Evolutionary conservation across 306 rosid species (phyloP), one percentile per base, ranked within the genome.

Genomic region (Dalbergia oliveri): DNA sequence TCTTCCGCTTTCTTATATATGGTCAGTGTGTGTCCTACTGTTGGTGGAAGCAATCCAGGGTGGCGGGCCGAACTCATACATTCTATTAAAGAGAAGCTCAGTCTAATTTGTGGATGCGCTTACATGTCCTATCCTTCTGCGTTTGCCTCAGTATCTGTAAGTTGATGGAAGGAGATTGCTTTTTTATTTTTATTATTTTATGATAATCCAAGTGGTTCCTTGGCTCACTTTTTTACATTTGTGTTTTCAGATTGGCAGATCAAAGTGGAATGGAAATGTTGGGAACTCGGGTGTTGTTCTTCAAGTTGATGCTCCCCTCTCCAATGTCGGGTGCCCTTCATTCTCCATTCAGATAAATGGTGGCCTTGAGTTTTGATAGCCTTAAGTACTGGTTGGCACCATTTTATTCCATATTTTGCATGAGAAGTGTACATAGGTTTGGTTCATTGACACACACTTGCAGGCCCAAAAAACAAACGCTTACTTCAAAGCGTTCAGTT

Each of bases 31-130:
- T 90, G 89, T 67, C 97, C 98, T 69, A 93, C 99, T 35, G 51
- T 96, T 82, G 99, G 99, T 33, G 99, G 97, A 93, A 96, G 92
- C 89, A 93, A 91, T 84, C 99, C 99, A 11, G 98, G 99, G 34
- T 44, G 90, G 83, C 91, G 86, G 78, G 88, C 99, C 0, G 99
- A 93, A 76, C 91, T 96, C 65, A 93, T 93, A 80, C 98, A 90
- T 88, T 90, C 97, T 1, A 79, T 96, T 83, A 88, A 86, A 82
- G 96, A 96, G 88, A 81, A 91, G 66, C 89, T 96, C 58, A 91
- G 79, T 77, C 75, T 96, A 59, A 91, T 93, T 50, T 91, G 89
- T 49, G 99, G 98, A 66, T 93, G 96, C 75, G 69, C 99, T 72
- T 83, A 90, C 76, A 77, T 85, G 72, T 51, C 97, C 4, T 87